A percentile compares a stretch with the other conserved stretches of the same genome.
phyloP scores from a whole-genome alignment of 2,329 filamentous ascomycete genomes.

The Fusarium sp. region DNA sequence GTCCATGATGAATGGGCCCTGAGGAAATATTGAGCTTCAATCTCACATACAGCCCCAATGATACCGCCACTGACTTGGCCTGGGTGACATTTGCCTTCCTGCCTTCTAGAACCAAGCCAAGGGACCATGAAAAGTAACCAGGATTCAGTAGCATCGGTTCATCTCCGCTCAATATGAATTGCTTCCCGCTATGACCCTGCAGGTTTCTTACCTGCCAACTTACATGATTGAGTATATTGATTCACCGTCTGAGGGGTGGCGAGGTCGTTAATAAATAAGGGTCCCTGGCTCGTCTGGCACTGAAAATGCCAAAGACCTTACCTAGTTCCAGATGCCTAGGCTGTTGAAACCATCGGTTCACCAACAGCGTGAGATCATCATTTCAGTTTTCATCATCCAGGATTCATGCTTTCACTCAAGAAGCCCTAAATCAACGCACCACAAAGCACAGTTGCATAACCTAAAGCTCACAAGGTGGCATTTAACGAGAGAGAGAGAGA shows the following conservation, averaged over 20 bases:
- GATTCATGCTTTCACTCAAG: neutral
- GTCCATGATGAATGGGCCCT: constrained; percentile 15
- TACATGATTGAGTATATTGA: neutral
- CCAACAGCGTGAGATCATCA: constrained; percentile 17
- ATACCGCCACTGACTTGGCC: constrained; percentile 9
- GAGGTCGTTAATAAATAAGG: constrained; percentile 3
- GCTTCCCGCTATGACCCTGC: neutral
- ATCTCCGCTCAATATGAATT: constrained; percentile 7
- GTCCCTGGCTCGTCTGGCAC: constrained; percentile 1
- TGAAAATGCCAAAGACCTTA: constrained; percentile 11
- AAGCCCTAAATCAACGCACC: neutral
- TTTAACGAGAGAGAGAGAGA: neutral
- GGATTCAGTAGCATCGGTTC: constrained; percentile 2
- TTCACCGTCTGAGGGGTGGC: constrained; percentile 9
- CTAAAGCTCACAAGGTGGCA: neutral
- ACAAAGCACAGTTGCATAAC: neutral
- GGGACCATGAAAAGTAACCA: no score
- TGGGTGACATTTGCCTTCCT: neutral
- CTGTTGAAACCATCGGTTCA: constrained; percentile 13
- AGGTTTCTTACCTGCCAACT: neutral
- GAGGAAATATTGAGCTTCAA: constrained; percentile 4
- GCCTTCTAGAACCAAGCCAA: neutral
- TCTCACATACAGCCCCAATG: neutral
- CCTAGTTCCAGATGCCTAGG: neutral
- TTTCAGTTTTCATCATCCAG: constrained; percentile 17